Evolutionary conservation across 805 yeast genomes (phyloP).

Genomic region (Candida corydali): DNA sequence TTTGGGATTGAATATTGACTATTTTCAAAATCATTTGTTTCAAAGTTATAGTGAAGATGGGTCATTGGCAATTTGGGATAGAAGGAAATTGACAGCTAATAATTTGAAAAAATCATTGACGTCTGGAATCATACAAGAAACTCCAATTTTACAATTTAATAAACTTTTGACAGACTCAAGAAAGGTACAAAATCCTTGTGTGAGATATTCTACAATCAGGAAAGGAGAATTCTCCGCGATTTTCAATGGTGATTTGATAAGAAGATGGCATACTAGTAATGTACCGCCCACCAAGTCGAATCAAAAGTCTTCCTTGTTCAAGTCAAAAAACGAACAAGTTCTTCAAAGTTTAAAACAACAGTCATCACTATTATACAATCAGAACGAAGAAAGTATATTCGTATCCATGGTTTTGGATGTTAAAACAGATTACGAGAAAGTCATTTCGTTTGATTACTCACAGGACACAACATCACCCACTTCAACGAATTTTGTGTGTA

Average conservation of each 20-base stretch:
- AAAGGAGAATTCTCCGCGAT: conserved; percentile 74
- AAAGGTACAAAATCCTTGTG: conserved; percentile 59
- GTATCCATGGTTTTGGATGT: conserved; percentile 74
- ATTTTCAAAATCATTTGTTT: conserved; percentile 61
- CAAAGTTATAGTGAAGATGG: conserved; percentile 82
- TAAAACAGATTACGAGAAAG: conserved; percentile 73
- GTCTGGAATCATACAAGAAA: conserved; percentile 33
- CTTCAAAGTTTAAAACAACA: conserved; percentile 26
- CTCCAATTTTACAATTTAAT: conserved; percentile 57
- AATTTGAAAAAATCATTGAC: conserved; percentile 10
- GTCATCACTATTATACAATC: conserved; percentile 32
- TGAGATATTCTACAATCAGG: conserved; percentile 61
- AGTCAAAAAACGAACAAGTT: neutral
- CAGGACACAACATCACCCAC: conserved; percentile 46
- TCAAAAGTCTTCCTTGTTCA: neutral
- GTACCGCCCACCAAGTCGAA: conserved; percentile 29
- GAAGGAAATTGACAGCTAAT: conserved; percentile 50
- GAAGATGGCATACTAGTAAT: conserved; percentile 75
- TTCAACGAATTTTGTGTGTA: conserved; percentile 69
- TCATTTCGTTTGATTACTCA: conserved; percentile 82
- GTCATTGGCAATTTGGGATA: conserved; percentile 77
- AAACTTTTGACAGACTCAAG: conserved; percentile 61
- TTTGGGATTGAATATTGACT: conserved; percentile 64
- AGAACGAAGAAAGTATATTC: conserved; percentile 55
- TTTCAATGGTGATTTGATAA: conserved; percentile 70